Evolutionary conservation across 306 rosid species (phyloP).

Genomic region (Coriaria nepalensis): DNA sequence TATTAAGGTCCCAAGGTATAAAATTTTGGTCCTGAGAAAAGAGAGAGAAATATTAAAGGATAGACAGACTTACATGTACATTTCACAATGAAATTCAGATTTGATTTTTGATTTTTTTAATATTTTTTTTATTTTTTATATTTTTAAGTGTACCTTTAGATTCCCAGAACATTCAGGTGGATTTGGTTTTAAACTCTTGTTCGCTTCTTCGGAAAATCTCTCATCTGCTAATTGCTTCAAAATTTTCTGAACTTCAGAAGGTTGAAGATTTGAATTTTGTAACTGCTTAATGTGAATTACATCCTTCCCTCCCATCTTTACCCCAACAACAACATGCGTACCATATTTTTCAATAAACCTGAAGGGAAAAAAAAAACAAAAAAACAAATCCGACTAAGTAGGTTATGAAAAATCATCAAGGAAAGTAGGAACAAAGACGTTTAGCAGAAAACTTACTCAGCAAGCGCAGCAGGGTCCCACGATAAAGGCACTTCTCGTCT

Average conservation of each 20-base stretch:
- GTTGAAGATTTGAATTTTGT: constrained; percentile 38
- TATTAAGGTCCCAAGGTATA: constrained; percentile 19
- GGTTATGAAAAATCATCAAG: background rate
- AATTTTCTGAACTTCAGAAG: constrained; percentile 52
- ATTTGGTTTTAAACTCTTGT: constrained; percentile 19
- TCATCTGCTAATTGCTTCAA: constrained; percentile 66
- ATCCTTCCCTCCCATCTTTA: constrained; percentile 95
- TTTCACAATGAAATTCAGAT: no score
- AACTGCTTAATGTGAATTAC: constrained; percentile 63
- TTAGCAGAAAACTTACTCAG: constrained; percentile 50
- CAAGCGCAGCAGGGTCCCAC: constrained; percentile 84
- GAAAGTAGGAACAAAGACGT: no score
- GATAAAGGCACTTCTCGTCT: constrained; percentile 54
- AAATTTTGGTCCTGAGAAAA: constrained; percentile 37
- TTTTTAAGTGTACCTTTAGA: constrained; percentile 25
- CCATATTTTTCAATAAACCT: constrained; percentile 91
- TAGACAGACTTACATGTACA: no score
- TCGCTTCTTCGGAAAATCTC: constrained; percentile 41
- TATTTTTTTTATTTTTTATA: no score
- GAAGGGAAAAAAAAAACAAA: constrained; percentile 20
- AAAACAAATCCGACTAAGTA: background rate
- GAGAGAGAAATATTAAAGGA: background rate
- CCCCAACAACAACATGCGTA: constrained; percentile 80
- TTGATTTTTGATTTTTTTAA: no score
- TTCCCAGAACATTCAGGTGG: constrained; percentile 28